Conservation (phyloP, 2,329 filamentous ascomycete genomes). For the Cytospora mali region DNA sequence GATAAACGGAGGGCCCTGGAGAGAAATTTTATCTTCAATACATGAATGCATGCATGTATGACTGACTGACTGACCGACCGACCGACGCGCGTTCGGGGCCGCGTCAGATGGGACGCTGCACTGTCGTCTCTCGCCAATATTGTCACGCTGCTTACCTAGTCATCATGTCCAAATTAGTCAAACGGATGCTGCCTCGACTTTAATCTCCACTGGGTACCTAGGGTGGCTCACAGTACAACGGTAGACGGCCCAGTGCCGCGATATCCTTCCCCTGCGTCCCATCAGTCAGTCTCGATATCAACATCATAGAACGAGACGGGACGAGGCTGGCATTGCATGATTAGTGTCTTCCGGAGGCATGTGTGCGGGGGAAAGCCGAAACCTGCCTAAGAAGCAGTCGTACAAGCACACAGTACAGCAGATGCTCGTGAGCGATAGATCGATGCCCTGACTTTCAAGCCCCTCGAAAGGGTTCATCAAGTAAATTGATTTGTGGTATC, state of each 20-base stretch:
- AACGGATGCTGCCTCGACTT: too few relatives aligned
- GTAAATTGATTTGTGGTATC: slow-evolving; percentile 19
- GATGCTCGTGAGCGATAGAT: neutral
- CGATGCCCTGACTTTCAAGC: neutral
- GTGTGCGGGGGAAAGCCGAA: neutral
- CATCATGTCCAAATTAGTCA: neutral
- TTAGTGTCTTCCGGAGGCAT: neutral
- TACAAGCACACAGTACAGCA: neutral
- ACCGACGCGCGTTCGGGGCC: neutral
- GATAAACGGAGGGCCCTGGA: neutral
- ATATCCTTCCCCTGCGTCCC: too few relatives aligned
- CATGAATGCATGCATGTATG: too few relatives aligned
- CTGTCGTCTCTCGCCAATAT: neutral
- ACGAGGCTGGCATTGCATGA: neutral
- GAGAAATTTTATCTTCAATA: too few relatives aligned
- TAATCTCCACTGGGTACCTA: too few relatives aligned
- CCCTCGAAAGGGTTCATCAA: slow-evolving; percentile 10
- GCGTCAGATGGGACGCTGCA: neutral
- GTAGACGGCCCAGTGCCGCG: too few relatives aligned
- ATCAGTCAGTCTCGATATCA: too few relatives aligned
- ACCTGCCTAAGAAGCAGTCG: neutral
- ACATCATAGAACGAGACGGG: too few relatives aligned
- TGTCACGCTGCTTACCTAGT: too few relatives aligned
- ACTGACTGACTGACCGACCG: neutral
- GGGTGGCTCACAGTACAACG: too few relatives aligned